A percentile compares a stretch with the other conserved stretches of the same genome.
Evolutionary conservation across 2,329 filamentous ascomycete species (phyloP).

Genomic region (Fusarium nygamai): DNA sequence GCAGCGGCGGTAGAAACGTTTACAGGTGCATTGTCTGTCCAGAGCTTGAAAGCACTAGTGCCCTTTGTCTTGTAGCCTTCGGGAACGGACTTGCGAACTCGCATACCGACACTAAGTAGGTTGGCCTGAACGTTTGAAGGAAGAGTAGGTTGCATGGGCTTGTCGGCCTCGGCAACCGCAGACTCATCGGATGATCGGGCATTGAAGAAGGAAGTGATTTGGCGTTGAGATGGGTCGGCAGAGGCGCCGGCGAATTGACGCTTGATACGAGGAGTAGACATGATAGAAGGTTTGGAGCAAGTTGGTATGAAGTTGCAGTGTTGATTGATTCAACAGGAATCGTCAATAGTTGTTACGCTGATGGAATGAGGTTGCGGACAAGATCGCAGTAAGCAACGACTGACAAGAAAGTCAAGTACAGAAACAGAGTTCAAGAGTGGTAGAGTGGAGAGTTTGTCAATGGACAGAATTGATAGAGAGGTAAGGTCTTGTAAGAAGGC

Average conservation of each 20-base stretch:
- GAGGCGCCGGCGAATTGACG: slow-evolving; percentile 69
- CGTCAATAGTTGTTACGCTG: slow-evolving; percentile 1
- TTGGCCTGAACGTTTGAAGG: slow-evolving; percentile 78
- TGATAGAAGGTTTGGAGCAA: slow-evolving; percentile 40
- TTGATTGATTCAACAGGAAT: neutral
- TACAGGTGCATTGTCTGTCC: slow-evolving; percentile 50
- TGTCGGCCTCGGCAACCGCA: slow-evolving; percentile 43
- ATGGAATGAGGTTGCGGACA: slow-evolving; percentile 5
- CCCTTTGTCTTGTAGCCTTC: slow-evolving; percentile 87
- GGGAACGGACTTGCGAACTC: slow-evolving; percentile 89
- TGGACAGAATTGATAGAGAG: neutral
- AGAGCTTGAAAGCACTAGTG: slow-evolving; percentile 62
- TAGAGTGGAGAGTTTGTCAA: slow-evolving; percentile 34
- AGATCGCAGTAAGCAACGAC: neutral
- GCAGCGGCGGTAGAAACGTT: slow-evolving; percentile 10
- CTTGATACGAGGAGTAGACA: slow-evolving; percentile 67
- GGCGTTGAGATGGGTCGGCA: slow-evolving; percentile 66
- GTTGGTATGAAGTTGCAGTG: neutral
- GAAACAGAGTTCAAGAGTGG: neutral
- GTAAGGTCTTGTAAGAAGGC: neutral
- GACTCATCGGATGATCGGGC: slow-evolving; percentile 45
- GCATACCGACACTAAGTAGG: slow-evolving; percentile 93
- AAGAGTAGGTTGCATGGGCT: slow-evolving; percentile 58
- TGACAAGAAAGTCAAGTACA: neutral
- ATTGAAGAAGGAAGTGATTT: slow-evolving; percentile 72